Conservation (phyloP, 352 stramenopile species). For the Blastocystis sp. region DNA sequence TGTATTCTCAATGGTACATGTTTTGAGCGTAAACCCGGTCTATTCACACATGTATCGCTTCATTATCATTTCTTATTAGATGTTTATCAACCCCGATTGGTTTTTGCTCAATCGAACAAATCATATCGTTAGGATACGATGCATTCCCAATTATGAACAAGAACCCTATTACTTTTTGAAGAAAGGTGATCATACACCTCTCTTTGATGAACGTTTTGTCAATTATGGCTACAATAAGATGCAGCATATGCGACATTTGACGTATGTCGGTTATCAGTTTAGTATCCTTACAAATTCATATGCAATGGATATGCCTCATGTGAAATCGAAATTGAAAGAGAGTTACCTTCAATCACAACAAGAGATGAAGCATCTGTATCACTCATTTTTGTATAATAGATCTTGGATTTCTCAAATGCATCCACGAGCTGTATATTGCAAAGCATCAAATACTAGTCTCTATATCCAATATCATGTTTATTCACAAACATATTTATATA, state of each 20-base stretch:
- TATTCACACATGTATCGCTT: neutral
- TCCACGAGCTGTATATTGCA: neutral
- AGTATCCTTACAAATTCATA: constrained; percentile 11
- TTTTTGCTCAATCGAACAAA: neutral
- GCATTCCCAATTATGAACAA: constrained; percentile 31
- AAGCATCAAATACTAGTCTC: neutral
- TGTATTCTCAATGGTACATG: neutral
- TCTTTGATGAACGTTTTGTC: constrained; percentile 27
- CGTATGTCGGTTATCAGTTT: constrained; percentile 30
- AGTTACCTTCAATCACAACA: too few relatives aligned
- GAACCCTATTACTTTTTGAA: constrained; percentile 28
- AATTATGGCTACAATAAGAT: constrained; percentile 56
- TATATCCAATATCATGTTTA: neutral
- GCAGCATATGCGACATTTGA: constrained; percentile 23
- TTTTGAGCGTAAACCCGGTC: neutral
- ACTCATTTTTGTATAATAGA: neutral
- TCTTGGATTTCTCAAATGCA: neutral
- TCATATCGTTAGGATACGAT: neutral
- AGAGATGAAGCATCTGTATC: neutral
- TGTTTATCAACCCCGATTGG: neutral
- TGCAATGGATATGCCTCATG: constrained; percentile 40
- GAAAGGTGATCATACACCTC: neutral
- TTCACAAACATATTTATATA: constrained; percentile 10
- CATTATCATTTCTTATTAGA: neutral
- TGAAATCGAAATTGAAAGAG: neutral